Percentiles rank a stretch among this genome's conserved stretches.
Evolutionary conservation across 2,329 filamentous ascomycete species (phyloP).

Genomic region (Colletotrichum sp.): DNA sequence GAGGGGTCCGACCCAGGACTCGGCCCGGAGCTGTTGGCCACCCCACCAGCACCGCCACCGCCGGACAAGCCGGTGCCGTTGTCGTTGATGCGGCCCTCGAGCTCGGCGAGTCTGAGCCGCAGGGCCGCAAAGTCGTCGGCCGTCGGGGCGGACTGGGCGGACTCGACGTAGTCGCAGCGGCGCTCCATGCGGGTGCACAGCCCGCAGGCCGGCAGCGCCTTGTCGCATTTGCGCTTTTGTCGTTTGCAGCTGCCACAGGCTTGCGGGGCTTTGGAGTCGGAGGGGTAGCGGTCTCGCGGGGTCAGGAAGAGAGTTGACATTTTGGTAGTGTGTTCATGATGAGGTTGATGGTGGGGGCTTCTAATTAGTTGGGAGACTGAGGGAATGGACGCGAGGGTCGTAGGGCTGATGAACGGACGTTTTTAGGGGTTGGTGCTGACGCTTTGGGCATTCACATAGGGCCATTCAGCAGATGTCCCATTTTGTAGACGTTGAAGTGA

Average conservation of each 20-base stretch:
- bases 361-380: neutral
- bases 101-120: conserved; percentile 37
- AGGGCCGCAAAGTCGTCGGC: conserved; percentile 43
- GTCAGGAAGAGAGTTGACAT: neutral
- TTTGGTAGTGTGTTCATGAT: neutral
- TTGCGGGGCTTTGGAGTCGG: neutral
- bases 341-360: neutral
- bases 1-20: neutral
- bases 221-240: conserved; percentile 59
- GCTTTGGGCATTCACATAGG: neutral
- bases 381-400: neutral
- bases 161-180: conserved; percentile 44
- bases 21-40: neutral
- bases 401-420: neutral
- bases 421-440: neutral
- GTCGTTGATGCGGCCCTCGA: conserved; percentile 37
- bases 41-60: neutral
- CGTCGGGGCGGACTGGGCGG: conserved; percentile 33
- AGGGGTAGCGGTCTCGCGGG: neutral
- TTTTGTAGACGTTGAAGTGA: neutral
- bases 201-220: conserved; percentile 49
- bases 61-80: neutral
- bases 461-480: neutral
- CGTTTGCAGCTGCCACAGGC: conserved; percentile 11
- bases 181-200: conserved; percentile 48